A percentile compares a stretch with the other conserved stretches of the same genome.
phyloP scores from a whole-genome alignment of 371 early-diverging fungal species.

The Mucor plumbeus region DNA sequence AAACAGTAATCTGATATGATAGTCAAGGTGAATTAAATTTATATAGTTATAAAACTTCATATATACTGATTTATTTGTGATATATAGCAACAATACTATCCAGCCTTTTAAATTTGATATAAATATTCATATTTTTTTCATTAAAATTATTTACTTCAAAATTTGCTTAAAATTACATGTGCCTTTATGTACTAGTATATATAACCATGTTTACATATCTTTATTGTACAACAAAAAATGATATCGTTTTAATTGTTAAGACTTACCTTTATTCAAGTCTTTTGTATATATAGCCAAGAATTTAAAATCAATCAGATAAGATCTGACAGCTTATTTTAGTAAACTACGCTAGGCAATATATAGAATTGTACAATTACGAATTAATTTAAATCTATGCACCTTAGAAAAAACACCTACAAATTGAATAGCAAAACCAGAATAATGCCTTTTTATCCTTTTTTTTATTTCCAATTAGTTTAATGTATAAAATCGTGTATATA shows the following conservation, averaged over 20 bases:
- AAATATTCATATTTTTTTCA: conserved; percentile 1
- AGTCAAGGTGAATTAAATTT: background rate
- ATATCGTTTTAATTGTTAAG: no score
- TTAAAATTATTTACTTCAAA: background rate
- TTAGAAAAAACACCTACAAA: background rate
- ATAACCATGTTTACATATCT: no score
- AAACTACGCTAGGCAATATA: background rate
- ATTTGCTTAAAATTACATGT: background rate
- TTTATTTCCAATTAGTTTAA: conserved; percentile 1
- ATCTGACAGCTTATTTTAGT: background rate
- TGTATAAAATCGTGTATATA: background rate
- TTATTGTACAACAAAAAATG: no score
- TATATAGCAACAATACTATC: background rate
- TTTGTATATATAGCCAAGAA: background rate
- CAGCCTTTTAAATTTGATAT: background rate
- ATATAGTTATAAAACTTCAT: no score
- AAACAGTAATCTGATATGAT: background rate
- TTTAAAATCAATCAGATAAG: background rate
- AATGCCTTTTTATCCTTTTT: background rate
- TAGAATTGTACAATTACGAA: background rate
- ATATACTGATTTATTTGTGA: background rate
- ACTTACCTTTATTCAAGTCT: no score
- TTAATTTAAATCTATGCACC: background rate
- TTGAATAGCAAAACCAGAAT: no score
- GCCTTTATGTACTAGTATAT: no score